Evolutionary conservation across 2,329 filamentous ascomycete species (phyloP), one percentile per base, ranked within the genome.

Genomic region (Trichophyton schoenleinii): DNA sequence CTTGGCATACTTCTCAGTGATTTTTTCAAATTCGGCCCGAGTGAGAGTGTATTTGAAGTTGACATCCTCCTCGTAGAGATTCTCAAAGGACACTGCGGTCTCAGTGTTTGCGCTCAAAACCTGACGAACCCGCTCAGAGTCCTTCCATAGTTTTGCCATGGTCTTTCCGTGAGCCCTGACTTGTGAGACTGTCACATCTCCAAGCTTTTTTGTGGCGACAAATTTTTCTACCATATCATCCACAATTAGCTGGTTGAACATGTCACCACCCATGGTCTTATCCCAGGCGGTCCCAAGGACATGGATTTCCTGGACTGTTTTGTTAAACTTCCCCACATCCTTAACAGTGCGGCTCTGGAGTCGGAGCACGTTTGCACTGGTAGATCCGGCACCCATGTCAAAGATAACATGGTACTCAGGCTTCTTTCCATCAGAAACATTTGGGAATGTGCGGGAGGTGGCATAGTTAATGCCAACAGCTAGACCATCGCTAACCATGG

Each of bases 391-490:
- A 67, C 94, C 94, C 91, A 99, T 97, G 72, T 99, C 94, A 70
- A 94, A 99, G 34, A 99, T 84, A 72, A 99, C 77, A 76, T 99
- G 90, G 68, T 91, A 84, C 75, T 99, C 94, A 0, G 94, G 87
- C 77, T 91, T 91, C 66, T 83, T 87, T 60, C 89, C 90, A 60
- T 94, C 86, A 61, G 84, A 88, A 63, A 94, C 80, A 68, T 84
- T 90, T 42, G 91, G 90, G 74, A 97, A 99, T 15, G 88, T 90
- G 69, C 94, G 85, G 69, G 84, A 88, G 31, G 91, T 96, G 49
- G 94, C 94, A 74, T 97, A 99, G 77, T 99, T 95, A 67, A 99
- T 77, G 28, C 91, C 94, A 62, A 99, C 92, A 36, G 94, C 91
- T 64, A 96, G 77, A 15, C 91, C 91, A 71, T 99, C 94, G 66